A percentile compares a stretch with the other conserved stretches of the same genome.
Conservation (phyloP, 495 filamentous ascomycete genomes). For the Hyaloscypha hepaticicola region DNA sequence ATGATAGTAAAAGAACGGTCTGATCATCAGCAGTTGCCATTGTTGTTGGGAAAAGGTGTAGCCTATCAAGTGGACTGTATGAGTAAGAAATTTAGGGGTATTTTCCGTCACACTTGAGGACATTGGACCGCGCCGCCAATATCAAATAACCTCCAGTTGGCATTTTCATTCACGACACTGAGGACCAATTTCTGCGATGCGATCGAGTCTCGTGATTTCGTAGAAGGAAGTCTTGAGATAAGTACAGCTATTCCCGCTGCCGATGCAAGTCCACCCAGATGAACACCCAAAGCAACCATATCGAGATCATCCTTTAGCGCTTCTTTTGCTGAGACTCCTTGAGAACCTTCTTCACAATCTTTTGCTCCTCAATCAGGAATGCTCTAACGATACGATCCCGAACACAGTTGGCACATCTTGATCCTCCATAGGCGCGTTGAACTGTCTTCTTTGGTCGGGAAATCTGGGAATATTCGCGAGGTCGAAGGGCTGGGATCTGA, state of each 20-base stretch:
- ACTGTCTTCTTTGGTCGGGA: slow-evolving; percentile 99
- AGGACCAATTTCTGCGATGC: slow-evolving; percentile 3
- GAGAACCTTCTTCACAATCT: slow-evolving; percentile 99
- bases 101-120: no score
- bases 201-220: slow-evolving; percentile 27
- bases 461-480: slow-evolving; percentile 93
- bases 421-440: slow-evolving; percentile 96
- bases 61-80: no score
- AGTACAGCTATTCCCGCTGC: slow-evolving; percentile 32
- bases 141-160: no score
- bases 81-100: no score
- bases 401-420: slow-evolving; percentile 96
- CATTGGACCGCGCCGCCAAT: no score
- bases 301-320: slow-evolving; percentile 20
- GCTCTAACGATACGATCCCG: slow-evolving; percentile 96
- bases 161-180: background rate
- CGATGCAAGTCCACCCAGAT: slow-evolving; percentile 31
- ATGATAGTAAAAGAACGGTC: no score
- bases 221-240: slow-evolving; percentile 27
- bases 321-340: slow-evolving; percentile 92
- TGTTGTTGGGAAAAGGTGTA: no score
- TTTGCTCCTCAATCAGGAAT: slow-evolving; percentile 99
- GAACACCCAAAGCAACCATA: slow-evolving; percentile 31
- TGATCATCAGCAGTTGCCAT: no score
- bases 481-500: slow-evolving; percentile 93